Evolutionary conservation across 2,329 filamentous ascomycete species (phyloP).

Genomic region (Pseudonectria foliicola): DNA sequence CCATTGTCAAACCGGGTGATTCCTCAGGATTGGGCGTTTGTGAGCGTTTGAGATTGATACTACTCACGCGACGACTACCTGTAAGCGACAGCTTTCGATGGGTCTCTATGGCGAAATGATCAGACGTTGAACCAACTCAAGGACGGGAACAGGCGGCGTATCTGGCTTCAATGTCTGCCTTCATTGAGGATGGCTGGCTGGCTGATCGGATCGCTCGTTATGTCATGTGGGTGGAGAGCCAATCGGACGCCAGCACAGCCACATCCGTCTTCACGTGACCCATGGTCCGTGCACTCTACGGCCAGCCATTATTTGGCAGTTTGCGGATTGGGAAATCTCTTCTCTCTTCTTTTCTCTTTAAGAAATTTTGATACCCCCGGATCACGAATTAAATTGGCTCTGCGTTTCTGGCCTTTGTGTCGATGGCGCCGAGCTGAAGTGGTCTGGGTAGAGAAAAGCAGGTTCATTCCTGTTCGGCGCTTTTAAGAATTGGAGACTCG

Average conservation of each 20-base stretch:
- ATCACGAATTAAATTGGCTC: slow-evolving; percentile 49
- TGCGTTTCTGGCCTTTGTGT: slow-evolving; percentile 31
- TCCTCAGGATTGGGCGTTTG: slow-evolving; percentile 2
- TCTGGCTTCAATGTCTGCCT: slow-evolving; percentile 14
- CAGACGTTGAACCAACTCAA: too few species aligned
- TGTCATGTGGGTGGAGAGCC: slow-evolving; percentile 11
- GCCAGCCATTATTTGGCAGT: slow-evolving; percentile 8
- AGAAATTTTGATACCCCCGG: slow-evolving; percentile 54
- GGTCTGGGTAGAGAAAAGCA: slow-evolving; percentile 48
- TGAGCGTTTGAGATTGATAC: too few species aligned
- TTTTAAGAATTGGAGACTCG: slow-evolving; percentile 60
- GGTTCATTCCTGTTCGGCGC: slow-evolving; percentile 38
- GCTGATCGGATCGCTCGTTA: slow-evolving; percentile 14
- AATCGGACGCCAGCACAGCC: slow-evolving; percentile 12
- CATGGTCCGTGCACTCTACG: slow-evolving; percentile 21
- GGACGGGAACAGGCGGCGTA: too few species aligned
- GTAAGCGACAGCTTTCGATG: neutral
- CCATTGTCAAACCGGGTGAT: slow-evolving; percentile 51
- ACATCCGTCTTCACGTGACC: slow-evolving; percentile 13
- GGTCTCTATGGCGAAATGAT: neutral
- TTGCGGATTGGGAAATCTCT: slow-evolving; percentile 7
- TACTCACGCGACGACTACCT: neutral
- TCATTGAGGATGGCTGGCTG: slow-evolving; percentile 15
- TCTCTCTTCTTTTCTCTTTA: slow-evolving; percentile 29
- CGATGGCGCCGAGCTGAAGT: slow-evolving; percentile 48